These are phyloP conservation scores for Dictyostelium purpureum DNA, from an alignment of 78 protist genomes.

Conservation along the genomic window DNA sequence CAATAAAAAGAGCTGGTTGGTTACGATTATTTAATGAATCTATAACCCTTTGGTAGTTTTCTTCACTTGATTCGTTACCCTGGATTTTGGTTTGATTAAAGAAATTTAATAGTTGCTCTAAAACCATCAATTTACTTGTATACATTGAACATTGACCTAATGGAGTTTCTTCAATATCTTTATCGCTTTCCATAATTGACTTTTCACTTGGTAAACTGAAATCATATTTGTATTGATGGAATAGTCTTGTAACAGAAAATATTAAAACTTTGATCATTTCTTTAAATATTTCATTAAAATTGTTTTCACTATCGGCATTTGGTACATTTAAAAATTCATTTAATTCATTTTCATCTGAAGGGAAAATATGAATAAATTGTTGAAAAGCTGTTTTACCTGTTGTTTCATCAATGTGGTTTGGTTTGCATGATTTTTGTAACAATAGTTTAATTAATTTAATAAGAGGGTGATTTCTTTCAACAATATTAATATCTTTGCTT, in stretches of 20 bases:
- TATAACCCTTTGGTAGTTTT: not conserved
- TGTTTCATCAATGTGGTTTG: conserved; percentile 35
- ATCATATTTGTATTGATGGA: conserved; percentile 4
- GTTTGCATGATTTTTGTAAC: not conserved
- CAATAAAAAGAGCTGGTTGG: conserved; percentile 50
- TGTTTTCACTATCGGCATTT: not conserved
- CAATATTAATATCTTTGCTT: not conserved
- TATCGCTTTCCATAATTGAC: not conserved
- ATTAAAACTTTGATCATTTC: not conserved
- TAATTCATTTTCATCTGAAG: not conserved
- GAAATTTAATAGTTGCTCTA: not conserved
- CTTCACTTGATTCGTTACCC: not conserved
- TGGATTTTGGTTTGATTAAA: not conserved
- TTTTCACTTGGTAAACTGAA: not conserved
- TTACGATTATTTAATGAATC: conserved; percentile 43
- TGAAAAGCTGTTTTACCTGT: conserved; percentile 46
- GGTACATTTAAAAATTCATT: not conserved
- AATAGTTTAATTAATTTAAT: conserved; percentile 21
- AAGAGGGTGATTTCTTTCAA: conserved; percentile 27
- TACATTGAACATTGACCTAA: conserved; percentile 21
- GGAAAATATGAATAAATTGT: not conserved
- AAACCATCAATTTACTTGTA: not conserved
- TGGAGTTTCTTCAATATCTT: conserved; percentile 23
- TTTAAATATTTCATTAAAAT: not conserved
- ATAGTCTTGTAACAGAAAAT: not conserved